These are phyloP conservation scores for Sordariomycetes sp. DNA, from an alignment of 2,329 filamentous ascomycete genomes.

Conservation along the genomic window DNA sequence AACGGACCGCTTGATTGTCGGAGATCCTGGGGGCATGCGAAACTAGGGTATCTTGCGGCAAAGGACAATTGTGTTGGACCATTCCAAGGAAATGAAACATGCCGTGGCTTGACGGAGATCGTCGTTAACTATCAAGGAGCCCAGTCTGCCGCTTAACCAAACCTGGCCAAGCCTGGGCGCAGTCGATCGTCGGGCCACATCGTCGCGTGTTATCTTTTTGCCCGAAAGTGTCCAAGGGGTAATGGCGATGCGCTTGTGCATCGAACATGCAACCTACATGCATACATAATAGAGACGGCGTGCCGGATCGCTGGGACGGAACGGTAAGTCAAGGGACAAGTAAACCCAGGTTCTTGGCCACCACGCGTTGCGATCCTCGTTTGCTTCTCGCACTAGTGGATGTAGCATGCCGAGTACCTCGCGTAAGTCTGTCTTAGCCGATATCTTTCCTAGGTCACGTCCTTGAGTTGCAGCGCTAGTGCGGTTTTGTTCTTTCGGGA, in stretches of 20 bases:
- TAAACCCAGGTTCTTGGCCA: neutral
- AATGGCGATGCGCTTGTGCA: neutral
- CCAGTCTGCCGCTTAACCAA: neutral
- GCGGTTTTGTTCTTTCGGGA: no score
- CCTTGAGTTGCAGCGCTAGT: no score
- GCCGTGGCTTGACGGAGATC: neutral
- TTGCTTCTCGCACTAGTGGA: no score
- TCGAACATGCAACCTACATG: neutral
- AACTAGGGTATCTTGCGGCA: conserved; percentile 3
- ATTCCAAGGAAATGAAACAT: neutral
- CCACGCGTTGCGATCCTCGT: no score
- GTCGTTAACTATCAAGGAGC: neutral
- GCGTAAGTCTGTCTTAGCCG: no score
- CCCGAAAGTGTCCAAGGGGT: neutral
- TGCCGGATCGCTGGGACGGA: neutral
- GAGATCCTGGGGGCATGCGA: conserved; percentile 2
- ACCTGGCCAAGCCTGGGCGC: neutral
- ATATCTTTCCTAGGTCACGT: no score
- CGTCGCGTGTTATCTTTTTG: neutral
- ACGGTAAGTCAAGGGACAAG: neutral
- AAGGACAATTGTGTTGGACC: neutral
- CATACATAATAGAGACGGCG: neutral
- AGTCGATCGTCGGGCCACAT: neutral
- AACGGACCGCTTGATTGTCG: neutral
- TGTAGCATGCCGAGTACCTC: no score